Evolutionary conservation across 2,329 filamentous ascomycete species (phyloP).

Genomic region (Sordariomycetes sp.): DNA sequence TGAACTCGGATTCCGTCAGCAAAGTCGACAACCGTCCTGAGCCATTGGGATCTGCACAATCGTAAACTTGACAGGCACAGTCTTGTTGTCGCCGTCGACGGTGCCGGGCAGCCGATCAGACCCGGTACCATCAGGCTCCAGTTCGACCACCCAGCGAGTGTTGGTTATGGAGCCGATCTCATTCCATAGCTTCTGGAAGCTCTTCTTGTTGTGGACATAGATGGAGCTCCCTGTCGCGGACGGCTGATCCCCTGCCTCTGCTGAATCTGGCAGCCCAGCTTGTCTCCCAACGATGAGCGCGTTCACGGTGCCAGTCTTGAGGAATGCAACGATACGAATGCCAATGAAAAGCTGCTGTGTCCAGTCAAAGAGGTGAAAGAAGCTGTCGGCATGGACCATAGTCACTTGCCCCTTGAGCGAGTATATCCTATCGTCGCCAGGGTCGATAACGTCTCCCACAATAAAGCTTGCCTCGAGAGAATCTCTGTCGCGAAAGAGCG

Average conservation of each 20-base stretch:
- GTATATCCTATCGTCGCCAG: constrained; percentile 23
- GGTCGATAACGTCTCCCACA: constrained; percentile 38
- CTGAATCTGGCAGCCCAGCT: constrained; percentile 27
- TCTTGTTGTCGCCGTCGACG: constrained; percentile 13
- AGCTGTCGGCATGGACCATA: constrained; percentile 38
- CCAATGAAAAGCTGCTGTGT: constrained; percentile 34
- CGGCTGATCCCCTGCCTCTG: constrained; percentile 10
- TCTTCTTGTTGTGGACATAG: constrained; percentile 38
- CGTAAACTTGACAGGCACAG: constrained; percentile 21
- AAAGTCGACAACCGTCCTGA: not conserved
- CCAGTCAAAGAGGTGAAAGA: constrained; percentile 42
- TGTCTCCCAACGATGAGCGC: constrained; percentile 43
- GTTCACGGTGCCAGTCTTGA: constrained; percentile 31
- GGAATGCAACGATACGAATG: constrained; percentile 32
- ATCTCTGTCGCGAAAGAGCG: constrained; percentile 52
- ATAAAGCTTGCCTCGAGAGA: constrained; percentile 38
- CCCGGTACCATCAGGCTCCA: constrained; percentile 17
- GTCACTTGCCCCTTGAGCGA: constrained; percentile 29
- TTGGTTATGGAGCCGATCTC: constrained; percentile 38
- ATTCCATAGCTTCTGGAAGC: constrained; percentile 45
- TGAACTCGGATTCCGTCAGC: too few species aligned
- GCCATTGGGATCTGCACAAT: constrained; percentile 21
- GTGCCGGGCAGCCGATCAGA: constrained; percentile 13
- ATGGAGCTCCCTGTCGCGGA: constrained; percentile 13
- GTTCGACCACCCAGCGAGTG: constrained; percentile 38